These are phyloP conservation scores for Mortierella polycephala DNA, from an alignment of 371 early-diverging fungal species.

Conservation along the genomic window DNA sequence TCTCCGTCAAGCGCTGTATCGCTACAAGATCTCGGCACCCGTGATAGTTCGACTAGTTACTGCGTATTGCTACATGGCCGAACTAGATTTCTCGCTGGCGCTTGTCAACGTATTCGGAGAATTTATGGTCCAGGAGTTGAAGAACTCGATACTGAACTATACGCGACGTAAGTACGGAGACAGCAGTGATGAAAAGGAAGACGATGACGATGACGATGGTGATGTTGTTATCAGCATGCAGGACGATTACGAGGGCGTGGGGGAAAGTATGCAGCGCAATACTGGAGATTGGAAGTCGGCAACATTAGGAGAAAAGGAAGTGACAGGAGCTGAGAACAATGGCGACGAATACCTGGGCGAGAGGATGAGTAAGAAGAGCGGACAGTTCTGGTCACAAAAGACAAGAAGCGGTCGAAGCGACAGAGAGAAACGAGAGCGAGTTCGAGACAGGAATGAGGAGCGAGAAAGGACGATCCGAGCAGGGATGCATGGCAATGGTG, in stretches of 20 bases:
- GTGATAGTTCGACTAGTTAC: constrained; percentile 43
- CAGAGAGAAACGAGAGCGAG: too few species aligned
- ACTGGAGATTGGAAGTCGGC: too few species aligned
- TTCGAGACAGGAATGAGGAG: background rate
- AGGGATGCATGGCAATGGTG: constrained; percentile 2
- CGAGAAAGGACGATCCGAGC: background rate
- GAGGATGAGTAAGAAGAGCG: too few species aligned
- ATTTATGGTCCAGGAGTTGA: constrained; percentile 48
- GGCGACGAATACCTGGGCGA: too few species aligned
- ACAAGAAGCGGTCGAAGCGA: too few species aligned
- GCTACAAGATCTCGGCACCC: constrained; percentile 35
- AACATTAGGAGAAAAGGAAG: too few species aligned
- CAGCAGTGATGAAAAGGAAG: constrained; percentile 1
- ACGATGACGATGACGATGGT: constrained; percentile 1
- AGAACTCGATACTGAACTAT: constrained; percentile 31
- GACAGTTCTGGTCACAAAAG: too few species aligned
- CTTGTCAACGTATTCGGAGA: constrained; percentile 48
- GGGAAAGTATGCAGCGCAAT: background rate
- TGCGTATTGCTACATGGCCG: constrained; percentile 45
- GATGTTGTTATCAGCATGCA: background rate
- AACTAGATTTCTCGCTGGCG: constrained; percentile 39
- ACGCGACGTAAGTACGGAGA: background rate
- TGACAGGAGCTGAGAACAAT: too few species aligned
- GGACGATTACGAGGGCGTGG: background rate
- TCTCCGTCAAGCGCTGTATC: constrained; percentile 45